Evolutionary conservation across 2,329 filamentous ascomycete genomes (phyloP).

Genomic region (Zymoseptoria pseudotritici): DNA sequence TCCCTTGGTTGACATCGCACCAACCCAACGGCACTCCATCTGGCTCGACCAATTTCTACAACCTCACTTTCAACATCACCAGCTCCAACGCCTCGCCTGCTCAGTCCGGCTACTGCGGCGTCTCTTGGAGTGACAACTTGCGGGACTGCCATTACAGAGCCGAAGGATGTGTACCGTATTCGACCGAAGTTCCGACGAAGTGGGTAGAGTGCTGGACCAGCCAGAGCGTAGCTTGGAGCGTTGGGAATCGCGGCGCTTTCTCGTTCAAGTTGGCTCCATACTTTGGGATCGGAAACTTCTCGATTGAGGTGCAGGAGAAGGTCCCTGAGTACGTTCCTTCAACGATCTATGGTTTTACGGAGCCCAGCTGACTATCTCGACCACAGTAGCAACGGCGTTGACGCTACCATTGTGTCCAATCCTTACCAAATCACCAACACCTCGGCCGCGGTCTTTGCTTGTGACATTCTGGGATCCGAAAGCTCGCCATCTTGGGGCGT

Average conservation of each 20-base stretch:
- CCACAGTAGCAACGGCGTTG: background rate
- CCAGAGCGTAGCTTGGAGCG: background rate
- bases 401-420: background rate
- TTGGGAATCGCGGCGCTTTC: slow-evolving; percentile 11
- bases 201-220: slow-evolving; percentile 20
- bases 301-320: slow-evolving; percentile 18
- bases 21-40: slow-evolving; percentile 21
- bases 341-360: background rate
- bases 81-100: slow-evolving; percentile 10
- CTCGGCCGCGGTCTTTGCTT: background rate
- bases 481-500: background rate
- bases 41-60: slow-evolving; percentile 23
- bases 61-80: slow-evolving; percentile 19
- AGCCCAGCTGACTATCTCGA: background rate
- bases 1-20: slow-evolving; percentile 15
- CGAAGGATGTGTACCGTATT: slow-evolving; percentile 4
- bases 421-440: background rate
- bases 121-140: slow-evolving; percentile 21
- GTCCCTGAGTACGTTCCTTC: slow-evolving; percentile 5
- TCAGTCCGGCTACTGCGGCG: slow-evolving; percentile 14
- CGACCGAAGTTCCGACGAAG: slow-evolving; percentile 15
- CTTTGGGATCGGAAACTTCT: slow-evolving; percentile 25
- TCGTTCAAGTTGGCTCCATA: slow-evolving; percentile 20
- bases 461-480: background rate
- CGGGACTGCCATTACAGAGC: slow-evolving; percentile 2